Evolutionary conservation across 1,284 basidiomycete genomes (phyloP), one percentile per base, ranked within the genome.

Genomic region (Ganoderma sinense): DNA sequence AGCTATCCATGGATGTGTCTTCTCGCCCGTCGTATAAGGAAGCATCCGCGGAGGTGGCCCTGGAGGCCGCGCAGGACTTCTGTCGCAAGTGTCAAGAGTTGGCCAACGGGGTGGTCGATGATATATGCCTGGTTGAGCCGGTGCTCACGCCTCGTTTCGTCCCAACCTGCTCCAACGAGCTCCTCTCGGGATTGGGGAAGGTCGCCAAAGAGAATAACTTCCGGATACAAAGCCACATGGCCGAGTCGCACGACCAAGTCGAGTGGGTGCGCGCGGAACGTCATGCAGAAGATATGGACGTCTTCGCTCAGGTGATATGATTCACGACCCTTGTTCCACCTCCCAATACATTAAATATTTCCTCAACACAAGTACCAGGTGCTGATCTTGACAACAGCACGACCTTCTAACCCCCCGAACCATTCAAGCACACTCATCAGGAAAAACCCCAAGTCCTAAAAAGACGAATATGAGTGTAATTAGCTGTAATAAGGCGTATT

Each of bases 1-100:
- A 96, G 77, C 83, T 96, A 16, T 94, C 93, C 0, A 95, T 95
- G 94, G 94, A 95, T 78, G 88, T 89, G 41, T 93, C 91, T 8
- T 87, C 89, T n/a, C 85, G 90, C 0, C 85, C 88, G 0, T 87
- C 90, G 0, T 96, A 96, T 78, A 83, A 87, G 56, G 95, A 96
- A 77, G 55, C 83, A 0, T 89, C 90, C 1, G 78, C 87, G 0
- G 70, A 80, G 5, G 81, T 79, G 10, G 85, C 94, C 0, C 81
- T 91, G 11, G 73, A 78, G 4, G 83, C 89, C 0, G 89, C 89
- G 0, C 73, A 79, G 18, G 81, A 84, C 0, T 96, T 96, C 75
- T 85, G 91, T 43, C 77, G 84, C 4, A 80, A 81, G 23, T 89
- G 92, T 71, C 78, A 79, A 26, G 76, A 79, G 16, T 56, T 14